These are phyloP conservation scores for Yarrowia bubula DNA, from an alignment of 805 yeast species.

Conservation along the genomic window DNA sequence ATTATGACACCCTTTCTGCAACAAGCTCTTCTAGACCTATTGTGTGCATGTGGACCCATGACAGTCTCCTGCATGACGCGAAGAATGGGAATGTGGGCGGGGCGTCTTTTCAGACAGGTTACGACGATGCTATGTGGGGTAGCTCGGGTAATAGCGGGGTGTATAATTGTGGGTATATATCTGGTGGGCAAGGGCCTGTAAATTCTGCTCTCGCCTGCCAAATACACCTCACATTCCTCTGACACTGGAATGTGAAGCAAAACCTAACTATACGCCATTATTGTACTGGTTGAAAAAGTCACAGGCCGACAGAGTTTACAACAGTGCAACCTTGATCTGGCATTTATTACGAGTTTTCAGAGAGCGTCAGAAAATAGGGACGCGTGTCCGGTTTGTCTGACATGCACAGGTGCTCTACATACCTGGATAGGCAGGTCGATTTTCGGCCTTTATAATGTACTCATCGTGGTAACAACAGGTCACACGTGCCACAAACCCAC, in stretches of 20 bases:
- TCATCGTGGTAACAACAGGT: too few species aligned
- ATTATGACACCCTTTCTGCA: conserved; percentile 16
- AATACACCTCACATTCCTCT: not conserved
- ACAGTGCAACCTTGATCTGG: conserved; percentile 3
- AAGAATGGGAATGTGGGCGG: conserved; percentile 21
- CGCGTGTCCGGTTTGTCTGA: too few species aligned
- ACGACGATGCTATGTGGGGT: not conserved
- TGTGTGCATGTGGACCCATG: conserved; percentile 27
- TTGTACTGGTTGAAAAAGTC: not conserved
- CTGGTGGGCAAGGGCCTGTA: too few species aligned
- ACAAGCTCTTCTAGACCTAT: conserved; percentile 12
- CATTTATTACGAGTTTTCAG: not conserved
- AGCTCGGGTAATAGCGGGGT: not conserved
- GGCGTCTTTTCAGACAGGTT: not conserved
- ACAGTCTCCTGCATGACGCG: conserved; percentile 26
- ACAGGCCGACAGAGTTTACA: not conserved
- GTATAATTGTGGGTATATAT: too few species aligned
- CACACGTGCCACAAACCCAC: too few species aligned
- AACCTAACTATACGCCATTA: not conserved
- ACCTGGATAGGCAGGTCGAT: too few species aligned
- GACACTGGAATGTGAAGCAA: not conserved
- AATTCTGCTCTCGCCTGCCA: too few species aligned
- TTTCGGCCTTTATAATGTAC: too few species aligned
- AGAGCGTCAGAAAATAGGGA: not conserved
- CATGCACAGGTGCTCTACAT: too few species aligned